Conservation (phyloP, 1,284 basidiomycete species). For the Mycosarcoma mackinlayi region DNA sequence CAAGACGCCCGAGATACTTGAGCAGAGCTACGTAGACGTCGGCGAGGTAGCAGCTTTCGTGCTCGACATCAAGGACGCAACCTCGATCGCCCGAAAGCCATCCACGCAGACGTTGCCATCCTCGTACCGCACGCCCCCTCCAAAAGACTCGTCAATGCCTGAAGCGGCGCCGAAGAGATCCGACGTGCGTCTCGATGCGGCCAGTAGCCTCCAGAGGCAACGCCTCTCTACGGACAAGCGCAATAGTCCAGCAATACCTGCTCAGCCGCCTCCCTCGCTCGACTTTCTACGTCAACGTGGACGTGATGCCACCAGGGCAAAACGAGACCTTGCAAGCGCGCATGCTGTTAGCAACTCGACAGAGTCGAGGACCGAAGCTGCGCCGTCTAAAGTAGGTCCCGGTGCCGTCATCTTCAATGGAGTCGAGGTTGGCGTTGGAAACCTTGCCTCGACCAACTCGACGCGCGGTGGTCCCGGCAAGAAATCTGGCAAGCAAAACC, state of each 20-base stretch:
- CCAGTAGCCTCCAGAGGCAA: constrained; percentile 21
- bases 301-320: constrained; percentile 27
- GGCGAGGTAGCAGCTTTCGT: constrained; percentile 50
- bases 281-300: constrained; percentile 44
- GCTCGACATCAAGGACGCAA: constrained; percentile 40
- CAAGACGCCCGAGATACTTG: constrained; percentile 26
- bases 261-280: constrained; percentile 34
- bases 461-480: constrained; percentile 6
- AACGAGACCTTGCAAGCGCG: neutral
- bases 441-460: constrained; percentile 5
- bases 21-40: constrained; percentile 57
- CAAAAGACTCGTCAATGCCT: neutral
- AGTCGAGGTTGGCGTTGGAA: constrained; percentile 43
- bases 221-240: constrained; percentile 3
- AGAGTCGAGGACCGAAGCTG: constrained; percentile 1
- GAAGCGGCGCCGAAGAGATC: neutral
- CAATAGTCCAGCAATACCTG: neutral
- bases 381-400: constrained; percentile 18
- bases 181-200: neutral
- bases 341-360: neutral
- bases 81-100: neutral
- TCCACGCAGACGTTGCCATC: neutral
- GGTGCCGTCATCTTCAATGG: constrained; percentile 52
- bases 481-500: constrained; percentile 19
- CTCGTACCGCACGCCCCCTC: neutral